These are phyloP conservation scores for Nemania abortiva DNA, from an alignment of 2,329 filamentous ascomycete genomes.

Conservation along the genomic window DNA sequence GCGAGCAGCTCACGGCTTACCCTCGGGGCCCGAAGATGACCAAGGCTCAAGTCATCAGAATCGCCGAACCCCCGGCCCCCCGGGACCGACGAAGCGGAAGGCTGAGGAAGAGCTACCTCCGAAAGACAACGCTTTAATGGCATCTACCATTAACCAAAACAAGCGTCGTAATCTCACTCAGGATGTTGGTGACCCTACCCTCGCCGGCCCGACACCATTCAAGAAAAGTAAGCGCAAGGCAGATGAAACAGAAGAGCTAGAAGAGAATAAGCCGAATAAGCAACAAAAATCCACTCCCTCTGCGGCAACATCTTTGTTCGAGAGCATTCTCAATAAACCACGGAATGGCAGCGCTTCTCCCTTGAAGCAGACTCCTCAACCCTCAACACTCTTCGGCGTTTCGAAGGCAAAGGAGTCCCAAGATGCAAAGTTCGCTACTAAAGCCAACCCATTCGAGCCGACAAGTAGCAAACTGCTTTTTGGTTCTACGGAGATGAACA, in stretches of 20 bases:
- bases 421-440: slow-evolving; percentile 50
- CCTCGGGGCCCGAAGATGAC: slow-evolving; percentile 60
- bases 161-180: slow-evolving; percentile 63
- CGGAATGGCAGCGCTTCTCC: slow-evolving; percentile 50
- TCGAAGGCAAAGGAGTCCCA: slow-evolving; percentile 41
- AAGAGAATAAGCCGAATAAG: slow-evolving; percentile 64
- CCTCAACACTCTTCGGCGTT: slow-evolving; percentile 37
- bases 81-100: slow-evolving; percentile 64
- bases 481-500: slow-evolving; percentile 54
- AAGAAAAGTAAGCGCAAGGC: slow-evolving; percentile 67
- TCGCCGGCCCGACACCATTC: slow-evolving; percentile 52
- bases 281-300: slow-evolving; percentile 64
- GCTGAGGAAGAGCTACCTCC: slow-evolving; percentile 63
- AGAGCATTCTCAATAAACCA: slow-evolving; percentile 67
- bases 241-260: slow-evolving; percentile 57
- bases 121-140: slow-evolving; percentile 53
- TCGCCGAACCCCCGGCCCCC: slow-evolving; percentile 51
- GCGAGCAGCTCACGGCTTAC: slow-evolving; percentile 68
- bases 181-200: slow-evolving; percentile 53
- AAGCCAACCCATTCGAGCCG: slow-evolving; percentile 52
- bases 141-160: slow-evolving; percentile 55
- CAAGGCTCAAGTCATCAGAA: slow-evolving; percentile 51
- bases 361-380: slow-evolving; percentile 42
- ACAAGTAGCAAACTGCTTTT: slow-evolving; percentile 56
- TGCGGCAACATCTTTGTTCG: slow-evolving; percentile 67